A percentile compares a stretch with the other conserved stretches of the same genome.
Conservation (phyloP, 176 grass and related monocot species). For the Oropetium thomaeum region DNA sequence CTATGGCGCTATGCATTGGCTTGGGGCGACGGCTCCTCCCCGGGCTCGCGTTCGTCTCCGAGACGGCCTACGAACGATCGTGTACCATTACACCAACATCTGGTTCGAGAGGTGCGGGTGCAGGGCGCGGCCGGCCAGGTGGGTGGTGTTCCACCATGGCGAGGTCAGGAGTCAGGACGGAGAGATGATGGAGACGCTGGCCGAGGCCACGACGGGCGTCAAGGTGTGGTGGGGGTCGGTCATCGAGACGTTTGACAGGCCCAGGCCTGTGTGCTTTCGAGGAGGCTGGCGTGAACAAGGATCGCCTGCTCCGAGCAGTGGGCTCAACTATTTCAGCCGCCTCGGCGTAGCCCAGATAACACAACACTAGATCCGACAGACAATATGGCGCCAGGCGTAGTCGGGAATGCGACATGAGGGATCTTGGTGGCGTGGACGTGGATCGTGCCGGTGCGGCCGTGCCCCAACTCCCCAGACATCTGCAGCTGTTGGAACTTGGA, state of each 20-base stretch:
- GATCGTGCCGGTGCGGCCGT: too few relatives aligned
- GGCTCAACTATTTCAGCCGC: too few relatives aligned
- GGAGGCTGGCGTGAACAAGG: constrained; percentile 35
- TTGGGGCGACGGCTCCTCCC: constrained; percentile 47
- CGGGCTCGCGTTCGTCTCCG: constrained; percentile 55
- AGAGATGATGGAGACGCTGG: constrained; percentile 31
- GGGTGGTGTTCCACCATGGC: constrained; percentile 61
- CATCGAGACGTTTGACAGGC: constrained; percentile 29
- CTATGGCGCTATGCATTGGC: constrained; percentile 59
- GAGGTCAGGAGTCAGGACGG: constrained; percentile 37
- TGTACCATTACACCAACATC: constrained; percentile 55
- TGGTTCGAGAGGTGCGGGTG: constrained; percentile 52
- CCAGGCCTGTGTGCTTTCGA: constrained; percentile 59
- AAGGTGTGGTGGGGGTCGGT: too few relatives aligned
- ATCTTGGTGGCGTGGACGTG: too few relatives aligned
- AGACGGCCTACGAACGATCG: constrained; percentile 70
- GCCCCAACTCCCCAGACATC: too few relatives aligned
- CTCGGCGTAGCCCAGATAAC: too few relatives aligned
- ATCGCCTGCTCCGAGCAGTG: constrained; percentile 30
- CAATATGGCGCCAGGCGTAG: too few relatives aligned
- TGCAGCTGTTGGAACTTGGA: too few relatives aligned
- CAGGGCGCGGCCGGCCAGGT: constrained; percentile 25
- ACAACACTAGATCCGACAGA: too few relatives aligned
- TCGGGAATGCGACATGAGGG: too few relatives aligned
- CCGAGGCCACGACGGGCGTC: not conserved